Evolutionary conservation across 148 eudicot species (phyloP), one percentile per base, ranked within the genome.

Genomic region (Persicaria tinctoria): DNA sequence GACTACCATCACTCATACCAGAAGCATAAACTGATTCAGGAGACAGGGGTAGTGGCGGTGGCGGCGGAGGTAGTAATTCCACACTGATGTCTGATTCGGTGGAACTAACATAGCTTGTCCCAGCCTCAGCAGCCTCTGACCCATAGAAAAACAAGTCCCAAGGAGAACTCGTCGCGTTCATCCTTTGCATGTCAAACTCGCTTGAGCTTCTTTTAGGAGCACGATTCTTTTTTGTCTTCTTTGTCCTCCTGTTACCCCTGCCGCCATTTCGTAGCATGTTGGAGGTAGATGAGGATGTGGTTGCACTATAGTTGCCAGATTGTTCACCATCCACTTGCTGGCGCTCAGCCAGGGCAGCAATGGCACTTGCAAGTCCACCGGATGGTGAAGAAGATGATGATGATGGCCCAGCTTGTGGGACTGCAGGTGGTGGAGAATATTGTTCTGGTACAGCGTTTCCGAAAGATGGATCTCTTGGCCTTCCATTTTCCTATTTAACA

Each of bases 301-400:
- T 75, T 51, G 72, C 54, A 47, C 38, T 46, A 45, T 68, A 47
- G 72, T 53, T 68, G 68, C 88, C 76, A 72, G 90, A 78, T 50
- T 84, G 77, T 70, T 83, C 89, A 50, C 87, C 89, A 5, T 82
- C 82, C 32, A 60, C 80, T 75, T 90, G 97, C 75, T 90, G 98
- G 12, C 92, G 92, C 77, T 94, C 97, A 5, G 96, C 97, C 50
- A 94, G 89, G 76, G 98, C 89, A 12, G 98, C 96, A 50, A 94
- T 89, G n/a, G 98, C 96, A 75, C 94, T 89, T 11, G 96, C 97
- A 46, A 92, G 94, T 49, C 99, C 96, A 62, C 97, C 92, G 54
- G 97, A 92, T 16, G 74, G 55, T 48, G 55, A 47, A 47, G 55
- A 50, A 8, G 74, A 18, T 48, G 73, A 11, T 49, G 73, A 23